Conservation (phyloP, 352 stramenopile genomes). For the Pythium guiyangense region DNA sequence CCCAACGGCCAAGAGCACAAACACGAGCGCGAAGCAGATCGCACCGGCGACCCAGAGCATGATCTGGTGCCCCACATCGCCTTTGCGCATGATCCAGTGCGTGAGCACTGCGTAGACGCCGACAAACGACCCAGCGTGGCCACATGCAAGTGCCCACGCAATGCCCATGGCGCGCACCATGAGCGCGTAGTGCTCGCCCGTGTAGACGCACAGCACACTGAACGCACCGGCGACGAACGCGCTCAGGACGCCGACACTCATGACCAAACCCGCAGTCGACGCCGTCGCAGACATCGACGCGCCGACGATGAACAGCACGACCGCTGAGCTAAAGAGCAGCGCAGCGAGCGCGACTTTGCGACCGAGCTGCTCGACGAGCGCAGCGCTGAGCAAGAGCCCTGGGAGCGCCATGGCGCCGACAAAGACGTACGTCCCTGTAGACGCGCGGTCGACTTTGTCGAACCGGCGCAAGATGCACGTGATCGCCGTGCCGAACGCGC, state of each 20-base stretch:
- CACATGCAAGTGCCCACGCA: constrained; percentile 27
- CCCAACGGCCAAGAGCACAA: constrained; percentile 4
- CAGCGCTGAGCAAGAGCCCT: constrained; percentile 33
- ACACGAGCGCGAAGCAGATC: neutral
- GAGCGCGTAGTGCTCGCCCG: constrained; percentile 43
- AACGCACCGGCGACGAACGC: constrained; percentile 24
- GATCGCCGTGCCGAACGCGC: constrained; percentile 17
- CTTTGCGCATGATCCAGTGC: constrained; percentile 18
- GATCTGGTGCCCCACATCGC: constrained; percentile 9
- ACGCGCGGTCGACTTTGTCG: constrained; percentile 16
- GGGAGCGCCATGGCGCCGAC: constrained; percentile 31
- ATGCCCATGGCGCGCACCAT: constrained; percentile 40
- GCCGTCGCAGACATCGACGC: constrained; percentile 18
- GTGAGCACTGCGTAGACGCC: constrained; percentile 28
- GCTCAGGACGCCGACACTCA: constrained; percentile 19
- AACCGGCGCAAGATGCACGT: constrained; percentile 27
- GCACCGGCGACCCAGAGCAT: constrained; percentile 9
- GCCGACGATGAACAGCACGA: constrained; percentile 22
- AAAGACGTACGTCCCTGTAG: constrained; percentile 24
- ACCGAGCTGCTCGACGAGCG: constrained; percentile 30
- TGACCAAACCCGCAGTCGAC: constrained; percentile 5
- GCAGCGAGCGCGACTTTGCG: constrained; percentile 27
- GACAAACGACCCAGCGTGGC: constrained; percentile 35
- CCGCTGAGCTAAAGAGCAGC: constrained; percentile 22
- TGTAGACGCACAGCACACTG: constrained; percentile 29